Conservation (phyloP, 257 asterid genomes). For the Misopates orontium region DNA sequence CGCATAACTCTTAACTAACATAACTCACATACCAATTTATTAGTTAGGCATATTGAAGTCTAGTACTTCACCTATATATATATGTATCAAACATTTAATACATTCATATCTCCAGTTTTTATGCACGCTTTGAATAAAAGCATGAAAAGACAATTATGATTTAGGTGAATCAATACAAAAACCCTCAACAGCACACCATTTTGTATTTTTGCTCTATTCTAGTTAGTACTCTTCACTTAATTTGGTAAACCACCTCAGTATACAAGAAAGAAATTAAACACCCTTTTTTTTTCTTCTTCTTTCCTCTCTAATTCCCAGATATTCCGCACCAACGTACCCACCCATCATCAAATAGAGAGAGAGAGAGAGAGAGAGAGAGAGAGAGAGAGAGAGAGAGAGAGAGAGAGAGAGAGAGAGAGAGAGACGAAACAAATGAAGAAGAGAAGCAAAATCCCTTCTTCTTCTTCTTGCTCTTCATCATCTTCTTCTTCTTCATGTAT, state of each 20-base stretch:
- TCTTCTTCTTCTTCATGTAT: slow-evolving; percentile 70
- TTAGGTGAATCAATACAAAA: slow-evolving; percentile 19
- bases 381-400: slow-evolving; percentile 30
- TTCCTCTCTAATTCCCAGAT: background rate
- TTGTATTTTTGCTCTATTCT: slow-evolving; percentile 20
- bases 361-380: too few species aligned
- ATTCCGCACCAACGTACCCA: slow-evolving; percentile 12
- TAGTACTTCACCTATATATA: too few species aligned
- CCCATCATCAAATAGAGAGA: too few species aligned
- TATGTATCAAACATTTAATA: too few species aligned
- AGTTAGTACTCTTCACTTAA: background rate
- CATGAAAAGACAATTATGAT: too few species aligned
- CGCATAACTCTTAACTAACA: too few species aligned
- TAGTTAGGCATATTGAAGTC: too few species aligned
- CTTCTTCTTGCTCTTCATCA: slow-evolving; percentile 34
- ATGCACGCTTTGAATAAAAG: too few species aligned
- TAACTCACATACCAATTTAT: too few species aligned
- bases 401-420: background rate
- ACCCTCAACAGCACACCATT: slow-evolving; percentile 21
- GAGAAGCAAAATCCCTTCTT: slow-evolving; percentile 13
- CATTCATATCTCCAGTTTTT: too few species aligned
- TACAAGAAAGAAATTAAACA: slow-evolving; percentile 7
- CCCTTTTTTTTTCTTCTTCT: too few species aligned
- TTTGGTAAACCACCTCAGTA: slow-evolving; percentile 22
- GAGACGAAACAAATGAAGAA: slow-evolving; percentile 38